These are phyloP conservation scores for Kodamaea fukazawae DNA, from an alignment of 805 yeast species.

Conservation along the genomic window DNA sequence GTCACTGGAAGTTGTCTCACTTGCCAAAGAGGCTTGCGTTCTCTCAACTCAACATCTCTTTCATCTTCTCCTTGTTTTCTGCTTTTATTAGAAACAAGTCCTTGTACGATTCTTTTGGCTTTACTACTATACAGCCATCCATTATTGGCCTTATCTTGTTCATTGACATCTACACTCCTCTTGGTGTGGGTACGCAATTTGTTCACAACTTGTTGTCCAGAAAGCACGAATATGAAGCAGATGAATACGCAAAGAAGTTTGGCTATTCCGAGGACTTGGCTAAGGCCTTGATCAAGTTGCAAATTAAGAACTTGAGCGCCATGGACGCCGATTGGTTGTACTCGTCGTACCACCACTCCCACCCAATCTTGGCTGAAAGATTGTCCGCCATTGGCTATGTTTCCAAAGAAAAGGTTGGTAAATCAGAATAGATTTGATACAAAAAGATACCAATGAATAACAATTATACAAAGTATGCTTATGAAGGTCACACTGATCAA, in stretches of 20 bases:
- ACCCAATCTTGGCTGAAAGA: constrained; percentile 91
- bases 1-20: constrained; percentile 95
- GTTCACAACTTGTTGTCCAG: constrained; percentile 70
- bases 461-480: no score
- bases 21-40: constrained; percentile 70
- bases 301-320: constrained; percentile 78
- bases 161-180: constrained; percentile 73
- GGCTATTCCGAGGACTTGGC: constrained; percentile 72
- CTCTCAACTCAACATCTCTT: constrained; percentile 61
- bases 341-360: constrained; percentile 85
- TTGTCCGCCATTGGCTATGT: constrained; percentile 64
- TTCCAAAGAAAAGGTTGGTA: constrained; percentile 37
- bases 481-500: no score
- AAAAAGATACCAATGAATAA: no score
- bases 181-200: constrained; percentile 68
- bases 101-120: constrained; percentile 77
- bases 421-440: constrained; percentile 8
- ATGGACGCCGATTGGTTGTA: constrained; percentile 87
- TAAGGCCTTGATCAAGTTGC: constrained; percentile 68
- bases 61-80: constrained; percentile 70
- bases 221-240: constrained; percentile 92
- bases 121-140: constrained; percentile 60
- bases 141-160: constrained; percentile 80
- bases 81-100: constrained; percentile 78
- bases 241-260: constrained; percentile 71